These are phyloP conservation scores for Phaeosphaeriaceae sp. DNA, from an alignment of 2,329 filamentous ascomycete species.

Conservation along the genomic window DNA sequence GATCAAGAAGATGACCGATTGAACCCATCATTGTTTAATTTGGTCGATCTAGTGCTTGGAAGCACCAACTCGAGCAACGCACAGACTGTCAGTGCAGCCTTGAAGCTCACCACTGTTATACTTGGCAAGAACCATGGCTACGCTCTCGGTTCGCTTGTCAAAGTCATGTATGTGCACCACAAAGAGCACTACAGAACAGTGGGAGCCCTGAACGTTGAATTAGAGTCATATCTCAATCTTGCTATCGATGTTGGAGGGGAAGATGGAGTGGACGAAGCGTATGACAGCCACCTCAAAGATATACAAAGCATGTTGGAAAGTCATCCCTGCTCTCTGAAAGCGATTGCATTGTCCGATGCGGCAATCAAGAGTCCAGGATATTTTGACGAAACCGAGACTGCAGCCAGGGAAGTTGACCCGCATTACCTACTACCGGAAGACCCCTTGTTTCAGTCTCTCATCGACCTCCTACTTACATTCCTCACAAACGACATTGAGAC, in stretches of 20 bases:
- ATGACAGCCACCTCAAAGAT: conserved; percentile 75
- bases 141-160: conserved; percentile 77
- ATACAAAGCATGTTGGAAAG: conserved; percentile 72
- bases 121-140: conserved; percentile 88
- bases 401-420: conserved; percentile 69
- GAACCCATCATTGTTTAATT: conserved; percentile 88
- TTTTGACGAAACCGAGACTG: conserved; percentile 54
- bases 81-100: conserved; percentile 87
- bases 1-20: conserved; percentile 76
- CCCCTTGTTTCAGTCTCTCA: conserved; percentile 59
- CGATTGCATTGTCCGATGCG: conserved; percentile 69
- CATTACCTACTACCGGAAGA: conserved; percentile 67
- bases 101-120: conserved; percentile 86
- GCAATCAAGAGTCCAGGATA: conserved; percentile 60
- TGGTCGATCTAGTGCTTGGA: conserved; percentile 88
- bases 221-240: conserved; percentile 73
- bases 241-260: conserved; percentile 73
- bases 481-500: conserved; percentile 91
- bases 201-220: conserved; percentile 76
- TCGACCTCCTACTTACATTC: conserved; percentile 75
- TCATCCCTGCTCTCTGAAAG: conserved; percentile 73
- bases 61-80: conserved; percentile 84
- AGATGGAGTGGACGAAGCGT: conserved; percentile 74
- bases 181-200: conserved; percentile 68
- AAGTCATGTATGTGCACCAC: conserved; percentile 66